Base-by-base conservation (phyloP, 2,329 filamentous ascomycete genomes). In the Aurifilum marmelostoma region DNA sequence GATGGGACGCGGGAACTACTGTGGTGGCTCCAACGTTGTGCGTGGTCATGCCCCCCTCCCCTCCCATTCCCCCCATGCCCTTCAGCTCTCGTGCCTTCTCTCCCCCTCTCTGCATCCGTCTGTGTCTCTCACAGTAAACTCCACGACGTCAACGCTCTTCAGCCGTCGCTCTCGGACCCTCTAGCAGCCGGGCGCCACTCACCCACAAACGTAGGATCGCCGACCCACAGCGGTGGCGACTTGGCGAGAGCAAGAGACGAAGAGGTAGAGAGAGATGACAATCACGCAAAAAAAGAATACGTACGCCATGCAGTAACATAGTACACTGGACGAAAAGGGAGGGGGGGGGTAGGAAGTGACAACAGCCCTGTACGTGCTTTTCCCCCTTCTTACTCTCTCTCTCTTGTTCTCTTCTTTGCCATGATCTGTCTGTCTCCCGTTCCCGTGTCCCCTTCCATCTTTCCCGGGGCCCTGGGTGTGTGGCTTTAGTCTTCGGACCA, bases 101-200 rank as follows among this genome's bases (percentile, higher is more conserved):
- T 27, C n/a, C n/a, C n/a, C n/a, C n/a, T 27, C 47, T 52, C 8
- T 27, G 21, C 24, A 21, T 24, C 9, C 8, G 47, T 50, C 5
- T 47, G 43, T 50, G 47, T 29, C 2, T 56, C n/a, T 16, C 24
- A 29, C 52, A 29, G 2, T 27, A 16, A 14, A 34, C 1, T 59
- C 56, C 56, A 59, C 29, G 56, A 59, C 56, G 56, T 56, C 27
- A 56, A 56, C 50, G 27, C 24, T 27, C 52, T 56, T 59, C 56
- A 59, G 56, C 56, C 56, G 11, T 59, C 56, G 56, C 29, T n/a
- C 56, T 59, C 56, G 56, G 56, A 37, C 56, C 56, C 56, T 59
- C 56, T 14, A 59, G 32, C 56, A 59, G 29, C 56, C 56, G 56
- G 21, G 32, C 56, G 56, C 56, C 56, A 58, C 54, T 34, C 54